phyloP scores from a whole-genome alignment of 1,284 basidiomycete genomes.

The Salmacisia buchloeana region DNA sequence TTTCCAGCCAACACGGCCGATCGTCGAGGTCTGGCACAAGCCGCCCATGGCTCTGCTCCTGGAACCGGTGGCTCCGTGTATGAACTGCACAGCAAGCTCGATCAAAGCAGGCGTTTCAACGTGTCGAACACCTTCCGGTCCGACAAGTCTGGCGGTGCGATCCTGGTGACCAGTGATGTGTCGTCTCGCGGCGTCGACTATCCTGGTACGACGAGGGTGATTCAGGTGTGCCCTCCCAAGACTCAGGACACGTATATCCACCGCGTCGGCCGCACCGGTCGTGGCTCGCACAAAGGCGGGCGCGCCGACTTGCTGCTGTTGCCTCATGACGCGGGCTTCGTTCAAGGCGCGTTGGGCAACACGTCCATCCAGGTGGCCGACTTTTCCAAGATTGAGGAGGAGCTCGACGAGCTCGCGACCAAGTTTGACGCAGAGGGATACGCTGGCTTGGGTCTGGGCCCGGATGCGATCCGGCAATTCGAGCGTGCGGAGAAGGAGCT shows the following conservation, averaged over 20 bases:
- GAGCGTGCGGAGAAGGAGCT: not conserved
- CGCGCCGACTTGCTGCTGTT: constrained; percentile 81
- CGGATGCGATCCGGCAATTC: not conserved
- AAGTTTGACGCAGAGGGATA: constrained; percentile 58
- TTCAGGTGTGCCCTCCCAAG: constrained; percentile 79
- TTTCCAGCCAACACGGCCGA: constrained; percentile 55
- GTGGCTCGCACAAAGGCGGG: constrained; percentile 62
- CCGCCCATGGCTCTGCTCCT: not conserved
- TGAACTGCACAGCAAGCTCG: constrained; percentile 81
- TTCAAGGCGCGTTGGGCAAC: constrained; percentile 62
- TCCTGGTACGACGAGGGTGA: constrained; percentile 79
- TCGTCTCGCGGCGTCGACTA: constrained; percentile 54
- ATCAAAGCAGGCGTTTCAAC: constrained; percentile 63
- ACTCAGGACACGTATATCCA: constrained; percentile 77
- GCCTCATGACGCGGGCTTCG: constrained; percentile 74
- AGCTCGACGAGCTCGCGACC: constrained; percentile 58
- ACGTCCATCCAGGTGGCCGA: constrained; percentile 67
- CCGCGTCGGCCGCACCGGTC: constrained; percentile 84
- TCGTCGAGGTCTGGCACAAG: not conserved
- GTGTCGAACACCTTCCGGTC: constrained; percentile 67
- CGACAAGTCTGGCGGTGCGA: constrained; percentile 56
- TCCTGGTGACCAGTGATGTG: constrained; percentile 54
- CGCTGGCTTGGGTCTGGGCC: not conserved
- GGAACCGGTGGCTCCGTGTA: constrained; percentile 50
- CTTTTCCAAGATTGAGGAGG: constrained; percentile 56